Evolutionary conservation across 2,329 filamentous ascomycete genomes (phyloP), one percentile per base, ranked within the genome.

Genomic region (Venturia nashicola): DNA sequence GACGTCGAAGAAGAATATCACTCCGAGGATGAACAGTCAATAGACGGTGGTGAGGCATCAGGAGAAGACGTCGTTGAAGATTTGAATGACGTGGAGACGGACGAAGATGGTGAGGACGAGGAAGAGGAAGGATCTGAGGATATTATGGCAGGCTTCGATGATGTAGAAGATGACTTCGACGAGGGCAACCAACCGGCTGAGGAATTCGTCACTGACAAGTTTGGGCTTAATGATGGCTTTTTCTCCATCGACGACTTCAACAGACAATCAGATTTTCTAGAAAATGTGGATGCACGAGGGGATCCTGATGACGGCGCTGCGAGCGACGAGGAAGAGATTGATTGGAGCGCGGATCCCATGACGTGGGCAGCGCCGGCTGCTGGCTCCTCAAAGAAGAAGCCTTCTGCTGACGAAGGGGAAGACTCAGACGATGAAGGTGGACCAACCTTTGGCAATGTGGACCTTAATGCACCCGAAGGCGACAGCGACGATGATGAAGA

Each of bases 181-280:
- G 61, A 57, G 42, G 77, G 80, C 3, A 80, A 81, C 23, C 76
- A 79, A 55, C 73, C 78, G 5, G 74, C 76, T 0, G 81, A 82
- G 60, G 82, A 83, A 46, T 87, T 87, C 65, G 77, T 85, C 9
- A 80, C 86, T 69, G 91, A 97, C 71, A 86, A 86, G 4, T 82
- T 94, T 71, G 91, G 91, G 7, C 83, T 99, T 40, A 97, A 99
- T 71, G 94, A 99, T 72, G 93, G 91, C 5, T 99, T 99, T 78
- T 99, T 99, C 77, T 96, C 91, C 18, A 93, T 99, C 70, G 92
- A 97, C 70, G 86, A 95, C 65, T 99, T 99, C 82, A 99, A 99
- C 80, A 90, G 88, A 72, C 90, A 95, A 72, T 90, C 91, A 1
- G 90, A 96, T 70, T 88, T 88, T 72, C 86, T 97, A 60, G 94